These are phyloP conservation scores for Ceratorhiza oryzae-sativae DNA, from an alignment of 1,284 basidiomycete species.

Conservation along the genomic window DNA sequence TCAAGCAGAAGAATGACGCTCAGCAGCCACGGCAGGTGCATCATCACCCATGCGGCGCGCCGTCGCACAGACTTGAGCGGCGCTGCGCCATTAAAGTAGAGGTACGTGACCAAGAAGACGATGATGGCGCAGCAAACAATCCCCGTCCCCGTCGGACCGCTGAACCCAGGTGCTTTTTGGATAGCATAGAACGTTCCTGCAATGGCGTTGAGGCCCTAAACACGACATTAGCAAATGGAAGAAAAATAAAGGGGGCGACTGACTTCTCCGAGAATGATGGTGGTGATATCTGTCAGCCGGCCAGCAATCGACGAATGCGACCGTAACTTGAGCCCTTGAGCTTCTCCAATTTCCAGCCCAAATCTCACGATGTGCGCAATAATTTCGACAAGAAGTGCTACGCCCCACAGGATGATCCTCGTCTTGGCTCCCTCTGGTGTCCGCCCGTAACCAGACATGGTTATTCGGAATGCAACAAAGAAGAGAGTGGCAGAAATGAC, in stretches of 20 bases:
- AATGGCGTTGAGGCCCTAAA: constrained; percentile 26
- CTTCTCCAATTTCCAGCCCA: constrained; percentile 6
- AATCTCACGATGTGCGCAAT: constrained; percentile 12
- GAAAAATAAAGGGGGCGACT: not conserved
- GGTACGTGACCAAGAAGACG: constrained; percentile 23
- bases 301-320: constrained; percentile 15
- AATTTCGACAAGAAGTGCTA: constrained; percentile 21
- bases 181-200: constrained; percentile 26
- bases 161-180: constrained; percentile 13
- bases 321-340: not conserved
- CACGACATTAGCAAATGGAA: not conserved
- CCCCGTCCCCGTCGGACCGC: not conserved
- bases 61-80: constrained; percentile 5
- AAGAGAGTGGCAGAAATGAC: constrained; percentile 7
- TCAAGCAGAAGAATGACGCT: constrained; percentile 28
- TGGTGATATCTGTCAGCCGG: constrained; percentile 20
- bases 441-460: not conserved
- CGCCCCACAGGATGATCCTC: constrained; percentile 17
- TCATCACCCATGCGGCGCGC: constrained; percentile 22
- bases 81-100: constrained; percentile 28
- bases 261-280: constrained; percentile 30
- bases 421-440: constrained; percentile 7
- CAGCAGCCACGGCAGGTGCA: constrained; percentile 31
- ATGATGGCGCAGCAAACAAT: constrained; percentile 15
- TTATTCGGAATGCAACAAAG: constrained; percentile 4